phyloP scores from a whole-genome alignment of 176 grass and related monocot genomes.

The Areca catechu region DNA sequence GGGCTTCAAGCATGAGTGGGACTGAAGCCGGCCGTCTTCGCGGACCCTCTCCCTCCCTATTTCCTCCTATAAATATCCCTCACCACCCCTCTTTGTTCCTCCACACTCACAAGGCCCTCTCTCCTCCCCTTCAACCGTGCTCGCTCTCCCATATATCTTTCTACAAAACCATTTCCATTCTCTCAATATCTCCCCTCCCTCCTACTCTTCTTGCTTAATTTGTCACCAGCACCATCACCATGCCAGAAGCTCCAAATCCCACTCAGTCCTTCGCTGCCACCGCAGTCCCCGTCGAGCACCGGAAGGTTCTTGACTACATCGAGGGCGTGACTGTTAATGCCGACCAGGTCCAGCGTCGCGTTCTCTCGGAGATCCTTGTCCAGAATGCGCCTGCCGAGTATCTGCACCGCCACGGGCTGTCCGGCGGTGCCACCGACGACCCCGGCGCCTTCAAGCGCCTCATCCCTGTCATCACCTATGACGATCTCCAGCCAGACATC shows the following conservation, averaged over 20 bases:
- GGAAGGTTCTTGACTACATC: slow-evolving; percentile 73
- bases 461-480: slow-evolving; percentile 78
- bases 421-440: slow-evolving; percentile 11
- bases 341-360: slow-evolving; percentile 49
- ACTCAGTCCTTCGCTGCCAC: slow-evolving; percentile 17
- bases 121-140: not conserved
- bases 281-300: slow-evolving; percentile 51
- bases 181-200: slow-evolving; percentile 1
- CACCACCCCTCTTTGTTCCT: slow-evolving; percentile 5
- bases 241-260: slow-evolving; percentile 67
- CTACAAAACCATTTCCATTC: slow-evolving; percentile 6
- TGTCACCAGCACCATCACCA: slow-evolving; percentile 1
- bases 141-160: slow-evolving; percentile 1
- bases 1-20: no score
- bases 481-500: slow-evolving; percentile 77
- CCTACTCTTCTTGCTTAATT: slow-evolving; percentile 1
- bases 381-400: slow-evolving; percentile 87
- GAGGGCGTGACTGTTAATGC: slow-evolving; percentile 69
- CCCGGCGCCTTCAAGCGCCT: slow-evolving; percentile 47
- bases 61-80: slow-evolving; percentile 42
- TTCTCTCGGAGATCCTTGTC: slow-evolving; percentile 65
- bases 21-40: no score
- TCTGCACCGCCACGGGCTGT: slow-evolving; percentile 42
- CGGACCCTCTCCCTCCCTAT: no score
- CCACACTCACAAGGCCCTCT: slow-evolving; percentile 18